These are phyloP conservation scores for Cocos nucifera DNA, from an alignment of 176 grass and related monocot species.

Conservation along the genomic window DNA sequence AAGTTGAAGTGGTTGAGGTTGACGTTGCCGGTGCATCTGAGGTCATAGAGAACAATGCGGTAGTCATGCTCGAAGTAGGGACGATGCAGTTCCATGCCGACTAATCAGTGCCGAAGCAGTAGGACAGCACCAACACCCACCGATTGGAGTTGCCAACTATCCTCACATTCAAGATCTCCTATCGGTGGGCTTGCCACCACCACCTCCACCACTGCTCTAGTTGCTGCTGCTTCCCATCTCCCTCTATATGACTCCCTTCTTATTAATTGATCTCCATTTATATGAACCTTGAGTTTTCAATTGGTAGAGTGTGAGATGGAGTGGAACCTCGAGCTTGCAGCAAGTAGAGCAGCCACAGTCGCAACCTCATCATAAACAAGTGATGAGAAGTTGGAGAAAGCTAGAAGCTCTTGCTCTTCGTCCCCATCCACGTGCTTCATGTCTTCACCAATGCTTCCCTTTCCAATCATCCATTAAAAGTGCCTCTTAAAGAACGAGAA, in stretches of 20 bases:
- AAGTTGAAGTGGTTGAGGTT: constrained; percentile 95
- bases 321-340: too few relatives aligned
- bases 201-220: too few relatives aligned
- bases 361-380: too few relatives aligned
- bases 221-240: too few relatives aligned
- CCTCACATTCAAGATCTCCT: not conserved
- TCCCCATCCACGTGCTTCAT: constrained; percentile 18
- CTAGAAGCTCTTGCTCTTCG: not conserved
- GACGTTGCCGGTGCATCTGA: constrained; percentile 78
- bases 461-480: constrained; percentile 72
- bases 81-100: constrained; percentile 81
- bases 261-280: too few relatives aligned
- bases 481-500: constrained; percentile 86
- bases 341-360: too few relatives aligned
- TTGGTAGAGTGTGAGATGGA: too few relatives aligned
- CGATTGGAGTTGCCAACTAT: constrained; percentile 59
- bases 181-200: too few relatives aligned
- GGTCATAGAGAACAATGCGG: constrained; percentile 86
- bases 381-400: too few relatives aligned
- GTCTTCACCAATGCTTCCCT: constrained; percentile 33
- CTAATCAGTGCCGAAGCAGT: constrained; percentile 90
- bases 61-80: constrained; percentile 60
- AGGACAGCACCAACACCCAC: constrained; percentile 58
- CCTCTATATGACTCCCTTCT: too few relatives aligned
- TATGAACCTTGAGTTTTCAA: too few relatives aligned